Evolutionary conservation across 768 basidiomycete genomes (phyloP).

Genomic region (Galerina sulciceps): DNA sequence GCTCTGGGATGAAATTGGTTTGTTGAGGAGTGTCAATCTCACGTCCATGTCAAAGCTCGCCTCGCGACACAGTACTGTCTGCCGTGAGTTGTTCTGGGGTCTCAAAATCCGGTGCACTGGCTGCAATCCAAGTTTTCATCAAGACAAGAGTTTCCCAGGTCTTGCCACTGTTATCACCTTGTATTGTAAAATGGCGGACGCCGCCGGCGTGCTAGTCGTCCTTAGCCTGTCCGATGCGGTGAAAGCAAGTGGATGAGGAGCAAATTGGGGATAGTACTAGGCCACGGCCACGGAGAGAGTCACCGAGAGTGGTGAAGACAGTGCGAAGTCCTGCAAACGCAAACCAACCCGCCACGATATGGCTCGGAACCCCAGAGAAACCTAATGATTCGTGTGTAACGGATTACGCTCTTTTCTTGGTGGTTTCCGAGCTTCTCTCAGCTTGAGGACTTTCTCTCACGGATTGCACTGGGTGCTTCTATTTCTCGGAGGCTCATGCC

Average conservation of each 20-base stretch:
- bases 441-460: slow-evolving; percentile 15
- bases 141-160: background rate
- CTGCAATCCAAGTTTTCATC: background rate
- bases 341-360: slow-evolving; percentile 2
- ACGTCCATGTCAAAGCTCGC: slow-evolving; percentile 21
- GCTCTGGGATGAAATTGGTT: slow-evolving; percentile 10
- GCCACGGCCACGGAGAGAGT: no score
- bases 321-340: no score
- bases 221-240: background rate
- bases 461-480: slow-evolving; percentile 26
- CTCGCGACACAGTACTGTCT: slow-evolving; percentile 15
- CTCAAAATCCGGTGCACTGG: slow-evolving; percentile 1
- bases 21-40: slow-evolving; percentile 8
- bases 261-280: no score
- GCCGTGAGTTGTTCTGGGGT: slow-evolving; percentile 8
- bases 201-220: no score
- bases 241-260: background rate
- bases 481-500: slow-evolving; percentile 24
- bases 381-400: background rate
- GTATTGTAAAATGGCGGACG: no score
- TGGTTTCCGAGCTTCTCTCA: slow-evolving; percentile 5
- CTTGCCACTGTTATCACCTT: background rate
- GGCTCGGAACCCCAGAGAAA: background rate
- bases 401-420: slow-evolving; percentile 4
- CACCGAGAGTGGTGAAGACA: no score